phyloP scores from a whole-genome alignment of 768 basidiomycete genomes.

The Pilatotrama ljubarskyi region DNA sequence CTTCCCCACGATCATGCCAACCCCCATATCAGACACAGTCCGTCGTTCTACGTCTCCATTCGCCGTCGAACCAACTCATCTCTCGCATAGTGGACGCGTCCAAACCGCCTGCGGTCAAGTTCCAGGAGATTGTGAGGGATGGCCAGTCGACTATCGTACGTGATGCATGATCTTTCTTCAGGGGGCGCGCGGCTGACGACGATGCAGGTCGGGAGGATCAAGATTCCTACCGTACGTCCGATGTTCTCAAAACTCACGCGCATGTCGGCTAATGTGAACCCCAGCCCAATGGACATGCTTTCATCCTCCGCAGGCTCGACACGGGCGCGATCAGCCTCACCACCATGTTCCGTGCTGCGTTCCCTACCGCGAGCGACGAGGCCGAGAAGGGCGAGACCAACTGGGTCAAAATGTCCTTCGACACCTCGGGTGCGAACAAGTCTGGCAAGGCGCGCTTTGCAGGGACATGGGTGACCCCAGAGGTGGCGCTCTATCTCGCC shows the following conservation, averaged over 20 bases:
- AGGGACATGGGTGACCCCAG: conserved; percentile 80
- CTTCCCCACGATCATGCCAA: conserved; percentile 25
- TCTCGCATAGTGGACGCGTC: conserved; percentile 37
- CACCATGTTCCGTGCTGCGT: conserved; percentile 96
- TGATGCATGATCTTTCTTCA: conserved; percentile 14
- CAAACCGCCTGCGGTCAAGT: conserved; percentile 77
- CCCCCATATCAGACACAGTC: conserved; percentile 31
- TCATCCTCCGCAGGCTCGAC: conserved; percentile 92
- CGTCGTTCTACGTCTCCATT: conserved; percentile 17
- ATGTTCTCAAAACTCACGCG: conserved; percentile 11
- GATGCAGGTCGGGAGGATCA: conserved; percentile 80
- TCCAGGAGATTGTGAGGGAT: conserved; percentile 87
- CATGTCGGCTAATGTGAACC: conserved; percentile 21
- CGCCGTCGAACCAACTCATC: conserved; percentile 42
- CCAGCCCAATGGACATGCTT: conserved; percentile 81
- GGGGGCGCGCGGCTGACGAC: conserved; percentile 20
- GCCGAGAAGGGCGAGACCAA: conserved; percentile 78
- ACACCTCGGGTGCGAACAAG: conserved; percentile 72
- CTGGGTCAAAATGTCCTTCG: conserved; percentile 82
- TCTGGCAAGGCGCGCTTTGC: conserved; percentile 71
- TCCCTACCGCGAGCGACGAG: conserved; percentile 74
- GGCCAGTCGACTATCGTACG: conserved; percentile 82
- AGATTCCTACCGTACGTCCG: conserved; percentile 78
- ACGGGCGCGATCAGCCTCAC: conserved; percentile 90
- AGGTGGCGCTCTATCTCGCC: conserved; percentile 68